Evolutionary conservation across 2,329 filamentous ascomycete species (phyloP), one percentile per base, ranked within the genome.

Genomic region (Talaromyces sp.): DNA sequence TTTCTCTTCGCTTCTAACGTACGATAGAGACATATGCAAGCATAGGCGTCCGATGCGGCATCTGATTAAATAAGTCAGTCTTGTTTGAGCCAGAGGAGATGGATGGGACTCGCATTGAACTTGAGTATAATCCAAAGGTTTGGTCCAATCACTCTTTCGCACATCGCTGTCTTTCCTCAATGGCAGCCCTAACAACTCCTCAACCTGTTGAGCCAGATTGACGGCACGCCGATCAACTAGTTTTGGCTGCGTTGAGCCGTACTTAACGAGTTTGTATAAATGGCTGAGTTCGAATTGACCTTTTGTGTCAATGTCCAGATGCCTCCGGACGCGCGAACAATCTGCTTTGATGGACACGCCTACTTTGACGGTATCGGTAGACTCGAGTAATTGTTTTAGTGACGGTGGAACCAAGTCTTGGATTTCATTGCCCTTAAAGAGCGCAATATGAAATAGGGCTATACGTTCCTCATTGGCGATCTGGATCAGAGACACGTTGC

Each of bases 221-320:
- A 94, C 88, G 6, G 87, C 78, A 60, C 75, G 83, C 72, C 87
- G 91, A 75, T 91, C 90, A 72, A 94, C 86, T 17, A 83, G 74
- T 2, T 81, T 74, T 4, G 81, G 83, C 43, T 86, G 79, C 6
- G 80, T 79, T 62, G 80, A 77, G 0, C 85, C 87, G 73, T 87
- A 89, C 67, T 88, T 92, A 68, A 97, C 85, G 11, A 96, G 80
- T 69, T 87, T 91, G 77, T 93, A 89, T 27, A 97, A 78, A 73
- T 96, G 90, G 74, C 90, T 94, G 8, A 97, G 83, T 77, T 97
- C 93, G 67, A 96, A 86, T 3, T 91, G 80, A 0, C 90, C 90
- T 59, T 81, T 84, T 1, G 88, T 81, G 0, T 89, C 74, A 31
- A 97, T 83, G 0, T 78, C 81, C 3, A 97, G 83, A 68, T 81